phyloP scores from a whole-genome alignment of 2,329 filamentous ascomycete genomes.

The Calonectria pteridis region DNA sequence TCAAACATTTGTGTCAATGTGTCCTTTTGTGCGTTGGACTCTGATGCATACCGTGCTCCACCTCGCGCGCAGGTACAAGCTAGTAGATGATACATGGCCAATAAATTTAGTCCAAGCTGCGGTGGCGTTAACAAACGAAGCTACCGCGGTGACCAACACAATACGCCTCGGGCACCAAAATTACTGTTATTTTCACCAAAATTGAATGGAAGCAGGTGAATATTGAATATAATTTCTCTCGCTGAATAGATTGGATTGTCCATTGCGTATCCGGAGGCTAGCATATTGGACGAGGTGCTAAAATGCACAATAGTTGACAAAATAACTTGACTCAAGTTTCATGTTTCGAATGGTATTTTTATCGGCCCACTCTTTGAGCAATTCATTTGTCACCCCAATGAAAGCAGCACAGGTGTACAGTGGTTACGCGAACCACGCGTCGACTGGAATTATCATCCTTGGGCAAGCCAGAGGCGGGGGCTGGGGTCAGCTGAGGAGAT shows the following conservation, averaged over 20 bases:
- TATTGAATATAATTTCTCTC: neutral
- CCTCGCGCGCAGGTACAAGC: neutral
- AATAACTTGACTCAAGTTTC: neutral
- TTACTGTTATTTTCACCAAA: neutral
- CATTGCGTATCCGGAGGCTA: neutral
- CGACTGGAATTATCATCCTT: neutral
- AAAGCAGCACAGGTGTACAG: neutral
- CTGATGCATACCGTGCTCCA: neutral
- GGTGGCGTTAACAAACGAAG: neutral
- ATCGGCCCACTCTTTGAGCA: neutral
- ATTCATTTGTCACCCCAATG: constrained; percentile 4
- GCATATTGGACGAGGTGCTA: neutral
- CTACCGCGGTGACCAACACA: neutral
- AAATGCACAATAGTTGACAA: neutral
- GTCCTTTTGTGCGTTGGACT: neutral
- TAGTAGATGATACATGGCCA: neutral
- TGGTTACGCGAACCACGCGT: constrained; percentile 1
- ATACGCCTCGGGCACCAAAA: neutral
- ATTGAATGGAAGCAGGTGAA: neutral
- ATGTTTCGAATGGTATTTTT: neutral
- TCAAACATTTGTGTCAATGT: neutral
- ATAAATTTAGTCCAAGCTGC: neutral
- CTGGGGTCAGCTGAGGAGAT: neutral
- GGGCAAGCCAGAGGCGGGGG: neutral
- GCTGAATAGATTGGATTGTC: neutral